These are phyloP conservation scores for Candida dubliniensis DNA, from an alignment of 1,139 yeast genomes.

Conservation along the genomic window DNA sequence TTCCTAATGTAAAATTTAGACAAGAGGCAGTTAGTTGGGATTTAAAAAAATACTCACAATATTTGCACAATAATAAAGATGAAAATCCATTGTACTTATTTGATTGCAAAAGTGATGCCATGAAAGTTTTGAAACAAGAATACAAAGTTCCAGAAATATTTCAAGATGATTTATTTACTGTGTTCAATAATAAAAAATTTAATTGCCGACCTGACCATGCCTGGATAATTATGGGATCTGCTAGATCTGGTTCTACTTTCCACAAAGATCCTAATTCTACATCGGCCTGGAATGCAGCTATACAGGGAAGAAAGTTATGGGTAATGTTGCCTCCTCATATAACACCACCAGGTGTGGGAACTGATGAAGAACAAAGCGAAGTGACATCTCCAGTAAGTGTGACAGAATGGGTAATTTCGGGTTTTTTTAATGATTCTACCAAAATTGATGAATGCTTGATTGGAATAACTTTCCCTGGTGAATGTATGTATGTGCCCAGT, in stretches of 20 bases:
- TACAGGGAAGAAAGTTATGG: slow-evolving; percentile 81
- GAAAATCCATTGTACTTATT: slow-evolving; percentile 84
- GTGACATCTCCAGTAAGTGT: slow-evolving; percentile 90
- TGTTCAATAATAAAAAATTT: slow-evolving; percentile 30
- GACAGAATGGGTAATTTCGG: slow-evolving; percentile 87
- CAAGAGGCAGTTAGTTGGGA: slow-evolving; percentile 89
- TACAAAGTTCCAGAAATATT: slow-evolving; percentile 57
- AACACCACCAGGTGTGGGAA: slow-evolving; percentile 83
- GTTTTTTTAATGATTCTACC: slow-evolving; percentile 66
- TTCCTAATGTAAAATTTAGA: slow-evolving; percentile 63
- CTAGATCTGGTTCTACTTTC: slow-evolving; percentile 80
- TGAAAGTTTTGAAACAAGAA: slow-evolving; percentile 53
- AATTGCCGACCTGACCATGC: slow-evolving; percentile 81
- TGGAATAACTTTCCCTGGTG: slow-evolving; percentile 79
- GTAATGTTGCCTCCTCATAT: slow-evolving; percentile 77
- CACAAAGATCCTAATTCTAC: slow-evolving; percentile 93
- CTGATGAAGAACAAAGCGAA: slow-evolving; percentile 76
- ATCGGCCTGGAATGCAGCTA: slow-evolving; percentile 84
- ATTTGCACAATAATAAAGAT: slow-evolving; percentile 62
- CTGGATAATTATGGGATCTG: slow-evolving; percentile 86
- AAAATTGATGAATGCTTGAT: slow-evolving; percentile 54
- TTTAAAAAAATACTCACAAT: slow-evolving; percentile 57
- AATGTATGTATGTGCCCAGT: slow-evolving; percentile 84
- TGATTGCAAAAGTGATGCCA: slow-evolving; percentile 73
- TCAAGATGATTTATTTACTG: slow-evolving; percentile 48